Percentiles rank a stretch among this genome's conserved stretches.
These are phyloP conservation scores for Knufia fluminis DNA, from an alignment of 2,329 filamentous ascomycete genomes.

Conservation along the genomic window DNA sequence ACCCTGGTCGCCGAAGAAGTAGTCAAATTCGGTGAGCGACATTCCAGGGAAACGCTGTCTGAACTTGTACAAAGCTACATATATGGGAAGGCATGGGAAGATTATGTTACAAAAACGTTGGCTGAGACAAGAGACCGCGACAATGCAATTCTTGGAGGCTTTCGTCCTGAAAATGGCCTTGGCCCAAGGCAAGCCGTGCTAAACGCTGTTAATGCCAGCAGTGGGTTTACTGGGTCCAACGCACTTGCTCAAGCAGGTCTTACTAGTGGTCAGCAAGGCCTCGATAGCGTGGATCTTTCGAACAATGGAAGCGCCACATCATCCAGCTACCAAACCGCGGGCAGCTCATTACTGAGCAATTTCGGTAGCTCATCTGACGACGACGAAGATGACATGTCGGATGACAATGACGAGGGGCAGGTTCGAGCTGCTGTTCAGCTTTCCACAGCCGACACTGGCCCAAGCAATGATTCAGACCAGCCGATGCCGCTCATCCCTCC, in stretches of 20 bases:
- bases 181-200: conserved; percentile 63
- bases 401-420: conserved; percentile 29
- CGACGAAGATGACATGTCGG: conserved; percentile 89
- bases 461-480: conserved; percentile 45
- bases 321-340: conserved; percentile 57
- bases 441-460: conserved; percentile 17
- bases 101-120: conserved; percentile 86
- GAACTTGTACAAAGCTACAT: conserved; percentile 78
- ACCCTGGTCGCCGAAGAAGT: conserved; percentile 97
- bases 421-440: conserved; percentile 14
- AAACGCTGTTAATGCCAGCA: conserved; percentile 48
- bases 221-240: conserved; percentile 52
- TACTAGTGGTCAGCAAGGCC: conserved; percentile 49
- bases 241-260: conserved; percentile 74
- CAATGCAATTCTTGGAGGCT: conserved; percentile 94
- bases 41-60: conserved; percentile 79
- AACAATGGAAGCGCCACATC: conserved; percentile 58
- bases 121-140: conserved; percentile 91
- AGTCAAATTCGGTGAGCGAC: conserved; percentile 93
- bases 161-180: conserved; percentile 81
- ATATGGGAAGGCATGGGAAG: conserved; percentile 81
- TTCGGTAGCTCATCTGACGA: conserved; percentile 94
- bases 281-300: conserved; percentile 57
- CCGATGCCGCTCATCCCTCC: conserved; percentile 36
- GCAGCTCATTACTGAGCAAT: conserved; percentile 70